Conservation (phyloP, 352 stramenopile genomes). For the Phytophthora pisi region DNA sequence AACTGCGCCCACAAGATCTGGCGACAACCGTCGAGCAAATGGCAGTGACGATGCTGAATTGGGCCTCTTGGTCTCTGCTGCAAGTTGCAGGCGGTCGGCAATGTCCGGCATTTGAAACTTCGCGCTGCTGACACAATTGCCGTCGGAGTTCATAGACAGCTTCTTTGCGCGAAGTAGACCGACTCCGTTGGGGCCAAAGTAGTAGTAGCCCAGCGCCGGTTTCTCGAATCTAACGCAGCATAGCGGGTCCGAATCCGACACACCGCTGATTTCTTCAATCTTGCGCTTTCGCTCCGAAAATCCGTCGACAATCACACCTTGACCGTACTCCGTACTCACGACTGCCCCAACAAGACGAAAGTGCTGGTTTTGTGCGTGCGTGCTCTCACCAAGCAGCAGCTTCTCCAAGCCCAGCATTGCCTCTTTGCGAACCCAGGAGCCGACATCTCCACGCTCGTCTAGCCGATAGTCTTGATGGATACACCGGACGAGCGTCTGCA, state of each 20-base stretch:
- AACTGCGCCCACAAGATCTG: conserved; percentile 47
- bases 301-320: conserved; percentile 46
- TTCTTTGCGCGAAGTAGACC: conserved; percentile 53
- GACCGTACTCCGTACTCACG: conserved; percentile 48
- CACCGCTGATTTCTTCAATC: conserved; percentile 23
- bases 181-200: conserved; percentile 66
- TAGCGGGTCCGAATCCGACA: conserved; percentile 30
- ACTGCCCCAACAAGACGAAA: conserved; percentile 39
- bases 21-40: conserved; percentile 51
- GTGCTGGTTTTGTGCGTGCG: conserved; percentile 37
- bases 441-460: conserved; percentile 98
- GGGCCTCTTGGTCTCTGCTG: conserved; percentile 1
- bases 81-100: conserved; percentile 23
- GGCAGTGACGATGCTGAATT: conserved; percentile 7
- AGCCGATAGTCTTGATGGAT: conserved; percentile 95
- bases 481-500: conserved; percentile 84
- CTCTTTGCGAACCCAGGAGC: conserved; percentile 96
- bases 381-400: conserved; percentile 62
- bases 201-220: conserved; percentile 66
- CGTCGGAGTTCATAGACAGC: conserved; percentile 17
- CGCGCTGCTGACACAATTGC: background rate
- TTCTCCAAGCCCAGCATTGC: conserved; percentile 92
- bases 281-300: conserved; percentile 41
- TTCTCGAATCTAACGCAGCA: conserved; percentile 74
- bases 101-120: conserved; percentile 35